Percentiles rank a stretch among this genome's conserved stretches.
phyloP scores from a whole-genome alignment of 345 rosid genomes.

The Hypericum perforatum region DNA sequence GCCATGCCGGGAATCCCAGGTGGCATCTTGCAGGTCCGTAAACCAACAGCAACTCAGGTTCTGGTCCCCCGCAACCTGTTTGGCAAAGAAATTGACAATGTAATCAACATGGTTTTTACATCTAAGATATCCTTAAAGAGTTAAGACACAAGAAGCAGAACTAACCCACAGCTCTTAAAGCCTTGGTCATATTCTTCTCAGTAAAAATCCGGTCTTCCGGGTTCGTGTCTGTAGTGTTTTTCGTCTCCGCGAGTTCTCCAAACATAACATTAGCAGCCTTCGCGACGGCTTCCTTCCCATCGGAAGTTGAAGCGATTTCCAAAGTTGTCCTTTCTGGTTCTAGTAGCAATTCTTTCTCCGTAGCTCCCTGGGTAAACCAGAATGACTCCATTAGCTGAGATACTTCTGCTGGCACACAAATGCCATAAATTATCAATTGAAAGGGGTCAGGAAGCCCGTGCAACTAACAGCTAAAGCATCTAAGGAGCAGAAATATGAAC shows the following conservation, averaged over 20 bases:
- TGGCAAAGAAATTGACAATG: too few species aligned
- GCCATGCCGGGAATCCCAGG: constrained; percentile 92
- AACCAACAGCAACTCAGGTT: constrained; percentile 72
- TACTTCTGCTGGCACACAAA: constrained; percentile 9
- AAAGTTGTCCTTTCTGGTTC: constrained; percentile 29
- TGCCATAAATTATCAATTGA: background rate
- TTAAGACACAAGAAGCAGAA: constrained; percentile 18
- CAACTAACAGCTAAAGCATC: too few species aligned
- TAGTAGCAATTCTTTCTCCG: constrained; percentile 19
- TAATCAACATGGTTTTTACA: too few species aligned
- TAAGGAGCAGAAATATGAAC: too few species aligned
- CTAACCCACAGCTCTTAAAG: constrained; percentile 62
- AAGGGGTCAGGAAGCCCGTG: too few species aligned
- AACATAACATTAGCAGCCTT: constrained; percentile 80
- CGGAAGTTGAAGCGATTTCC: constrained; percentile 63
- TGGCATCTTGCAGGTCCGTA: constrained; percentile 63
- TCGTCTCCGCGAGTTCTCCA: constrained; percentile 31
- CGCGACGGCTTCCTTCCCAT: constrained; percentile 75
- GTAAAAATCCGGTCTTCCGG: constrained; percentile 46
- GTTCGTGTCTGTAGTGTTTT: constrained; percentile 17
- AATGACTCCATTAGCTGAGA: background rate
- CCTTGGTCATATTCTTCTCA: constrained; percentile 57
- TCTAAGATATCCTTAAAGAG: background rate
- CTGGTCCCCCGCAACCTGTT: constrained; percentile 26
- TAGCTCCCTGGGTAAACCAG: constrained; percentile 35